phyloP scores from a whole-genome alignment of 129 eudicot genomes.

The Centella asiatica region DNA sequence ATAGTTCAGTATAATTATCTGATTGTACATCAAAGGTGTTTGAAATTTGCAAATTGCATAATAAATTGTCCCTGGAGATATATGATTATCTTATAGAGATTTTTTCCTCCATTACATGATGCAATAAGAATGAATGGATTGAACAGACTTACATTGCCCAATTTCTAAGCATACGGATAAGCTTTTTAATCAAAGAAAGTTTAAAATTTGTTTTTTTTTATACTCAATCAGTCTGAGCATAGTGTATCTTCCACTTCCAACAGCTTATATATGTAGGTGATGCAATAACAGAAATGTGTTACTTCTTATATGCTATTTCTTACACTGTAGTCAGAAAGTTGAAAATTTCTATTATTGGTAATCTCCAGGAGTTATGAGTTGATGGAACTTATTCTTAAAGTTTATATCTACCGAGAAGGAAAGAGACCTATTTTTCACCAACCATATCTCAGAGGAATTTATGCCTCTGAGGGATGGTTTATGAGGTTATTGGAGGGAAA shows the following conservation, averaged over 20 bases:
- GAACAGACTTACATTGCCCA: too few species aligned
- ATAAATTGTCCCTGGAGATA: not conserved
- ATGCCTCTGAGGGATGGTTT: conserved; percentile 98
- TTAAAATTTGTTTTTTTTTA: too few species aligned
- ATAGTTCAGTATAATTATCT: too few species aligned
- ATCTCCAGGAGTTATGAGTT: conserved; percentile 76
- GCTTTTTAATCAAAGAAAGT: too few species aligned
- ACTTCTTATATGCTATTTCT: not conserved
- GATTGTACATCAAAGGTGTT: too few species aligned
- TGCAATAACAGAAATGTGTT: not conserved
- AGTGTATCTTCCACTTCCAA: not conserved
- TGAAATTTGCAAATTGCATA: too few species aligned
- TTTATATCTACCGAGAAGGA: conserved; percentile 77
- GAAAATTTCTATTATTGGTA: not conserved
- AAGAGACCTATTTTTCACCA: conserved; percentile 62
- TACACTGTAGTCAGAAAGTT: not conserved
- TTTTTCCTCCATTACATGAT: too few species aligned
- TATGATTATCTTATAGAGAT: too few species aligned
- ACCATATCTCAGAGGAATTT: conserved; percentile 72
- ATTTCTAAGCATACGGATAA: too few species aligned
- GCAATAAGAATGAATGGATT: too few species aligned
- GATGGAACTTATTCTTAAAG: conserved; percentile 86
- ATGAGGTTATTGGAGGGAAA: conserved; percentile 69
- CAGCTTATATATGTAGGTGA: not conserved
- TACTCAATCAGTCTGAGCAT: not conserved